Percentiles rank a stretch among this genome's conserved stretches.
phyloP scores from a whole-genome alignment of 176 grass and related monocot species.

The Thinopyrum elongatum region DNA sequence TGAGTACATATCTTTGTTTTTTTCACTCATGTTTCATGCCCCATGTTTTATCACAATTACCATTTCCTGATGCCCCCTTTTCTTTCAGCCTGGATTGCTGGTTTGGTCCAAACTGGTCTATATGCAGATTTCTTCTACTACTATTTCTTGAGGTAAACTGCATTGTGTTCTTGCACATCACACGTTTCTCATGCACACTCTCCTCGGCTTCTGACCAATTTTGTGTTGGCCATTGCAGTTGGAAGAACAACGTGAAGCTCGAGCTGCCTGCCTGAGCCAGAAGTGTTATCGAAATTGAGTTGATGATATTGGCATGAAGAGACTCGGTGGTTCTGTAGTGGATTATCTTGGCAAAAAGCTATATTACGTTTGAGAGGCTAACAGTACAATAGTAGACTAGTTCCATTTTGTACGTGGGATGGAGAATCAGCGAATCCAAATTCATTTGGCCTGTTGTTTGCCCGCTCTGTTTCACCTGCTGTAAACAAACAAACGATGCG shows the following conservation, averaged over 20 bases:
- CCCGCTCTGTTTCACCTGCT: background rate
- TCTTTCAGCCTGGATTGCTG: constrained; percentile 87
- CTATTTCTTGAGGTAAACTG: constrained; percentile 88
- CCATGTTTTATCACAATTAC: background rate
- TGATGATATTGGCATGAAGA: constrained; percentile 28
- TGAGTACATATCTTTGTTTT: constrained; percentile 31
- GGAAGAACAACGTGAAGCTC: constrained; percentile 96
- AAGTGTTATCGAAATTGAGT: constrained; percentile 18
- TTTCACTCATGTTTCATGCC: background rate
- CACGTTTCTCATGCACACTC: background rate
- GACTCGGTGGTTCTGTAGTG: background rate
- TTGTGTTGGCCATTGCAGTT: constrained; percentile 45
- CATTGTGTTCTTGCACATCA: background rate
- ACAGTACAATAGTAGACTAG: constrained; percentile 46
- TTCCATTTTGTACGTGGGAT: constrained; percentile 24
- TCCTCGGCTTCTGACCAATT: background rate
- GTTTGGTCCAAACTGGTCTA: constrained; percentile 83
- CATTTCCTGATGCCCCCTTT: background rate
- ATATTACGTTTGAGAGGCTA: constrained; percentile 27
- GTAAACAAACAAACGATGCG: background rate
- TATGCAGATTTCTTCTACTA: constrained; percentile 99
- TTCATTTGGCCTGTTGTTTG: constrained; percentile 33
- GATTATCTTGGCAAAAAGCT: constrained; percentile 36
- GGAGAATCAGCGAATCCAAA: background rate
- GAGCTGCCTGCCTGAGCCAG: constrained; percentile 80